phyloP scores from a whole-genome alignment of 306 rosid species.

The Rosa persica region DNA sequence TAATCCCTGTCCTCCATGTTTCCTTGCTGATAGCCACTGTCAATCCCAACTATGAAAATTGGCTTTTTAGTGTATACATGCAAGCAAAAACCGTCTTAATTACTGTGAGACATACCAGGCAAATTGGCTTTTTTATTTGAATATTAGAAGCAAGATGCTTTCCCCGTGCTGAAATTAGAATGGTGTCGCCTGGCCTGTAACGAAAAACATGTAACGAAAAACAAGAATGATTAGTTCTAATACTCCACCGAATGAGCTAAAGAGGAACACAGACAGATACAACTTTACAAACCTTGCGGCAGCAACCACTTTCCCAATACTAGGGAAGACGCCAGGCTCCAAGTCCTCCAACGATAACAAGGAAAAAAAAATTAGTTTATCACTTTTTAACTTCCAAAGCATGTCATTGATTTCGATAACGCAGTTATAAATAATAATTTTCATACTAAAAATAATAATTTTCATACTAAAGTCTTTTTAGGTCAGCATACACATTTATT shows the following conservation, averaged over 20 bases:
- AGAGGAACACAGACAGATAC: conserved; percentile 2
- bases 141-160: conserved; percentile 69
- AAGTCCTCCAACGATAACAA: conserved; percentile 17
- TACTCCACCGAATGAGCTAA: conserved; percentile 1
- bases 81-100: background rate
- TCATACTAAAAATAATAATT: too few relatives aligned
- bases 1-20: too few relatives aligned
- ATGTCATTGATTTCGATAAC: too few relatives aligned
- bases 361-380: too few relatives aligned
- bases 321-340: conserved; percentile 78
- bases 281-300: conserved; percentile 69
- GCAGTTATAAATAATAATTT: too few relatives aligned
- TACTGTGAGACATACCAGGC: conserved; percentile 62
- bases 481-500: too few relatives aligned
- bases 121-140: conserved; percentile 81
- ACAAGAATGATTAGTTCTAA: conserved; percentile 21
- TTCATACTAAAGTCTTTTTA: too few relatives aligned
- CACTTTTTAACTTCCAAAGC: too few relatives aligned
- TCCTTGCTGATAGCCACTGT: too few relatives aligned
- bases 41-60: too few relatives aligned
- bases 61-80: background rate
- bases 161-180: conserved; percentile 88
- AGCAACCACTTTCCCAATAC: conserved; percentile 74
- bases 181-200: conserved; percentile 87
- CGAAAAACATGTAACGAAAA: conserved; percentile 7